Conservation (phyloP, 495 filamentous ascomycete species). For the Trichoderma virens region DNA sequence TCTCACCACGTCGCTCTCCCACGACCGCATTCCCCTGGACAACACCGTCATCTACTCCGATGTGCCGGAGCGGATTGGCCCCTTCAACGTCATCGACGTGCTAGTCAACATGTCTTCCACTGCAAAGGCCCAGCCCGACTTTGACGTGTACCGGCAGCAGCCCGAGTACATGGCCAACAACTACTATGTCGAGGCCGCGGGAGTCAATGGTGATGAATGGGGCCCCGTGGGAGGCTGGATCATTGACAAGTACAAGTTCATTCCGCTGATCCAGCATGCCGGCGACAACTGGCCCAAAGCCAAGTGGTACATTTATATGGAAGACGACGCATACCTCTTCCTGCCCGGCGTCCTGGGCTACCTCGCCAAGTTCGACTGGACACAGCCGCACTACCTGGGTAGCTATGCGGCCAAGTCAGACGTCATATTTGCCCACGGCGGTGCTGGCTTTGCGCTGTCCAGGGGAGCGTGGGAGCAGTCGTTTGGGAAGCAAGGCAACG, state of each 20-base stretch:
- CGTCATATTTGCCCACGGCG: conserved; percentile 2
- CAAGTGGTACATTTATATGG: conserved; percentile 6
- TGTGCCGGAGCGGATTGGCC: neutral
- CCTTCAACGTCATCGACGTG: neutral
- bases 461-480: neutral
- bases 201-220: conserved; percentile 3
- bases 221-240: conserved; percentile 7
- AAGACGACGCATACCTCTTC: conserved; percentile 5
- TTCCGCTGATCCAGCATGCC: neutral
- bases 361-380: conserved; percentile 1
- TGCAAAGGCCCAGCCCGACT: neutral
- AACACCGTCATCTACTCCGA: conserved; percentile 4
- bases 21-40: neutral
- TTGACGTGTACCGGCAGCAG: conserved; percentile 3
- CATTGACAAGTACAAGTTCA: conserved; percentile 6
- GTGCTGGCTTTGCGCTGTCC: neutral
- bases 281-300: conserved; percentile 3
- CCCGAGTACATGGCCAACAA: neutral
- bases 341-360: neutral
- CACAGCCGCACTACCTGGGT: neutral
- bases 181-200: conserved; percentile 1
- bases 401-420: conserved; percentile 6
- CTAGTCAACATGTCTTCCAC: neutral
- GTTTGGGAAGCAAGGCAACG: conserved; percentile 1
- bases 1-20: neutral